phyloP scores from a whole-genome alignment of 768 basidiomycete species.

The Termitomyces sp. region DNA sequence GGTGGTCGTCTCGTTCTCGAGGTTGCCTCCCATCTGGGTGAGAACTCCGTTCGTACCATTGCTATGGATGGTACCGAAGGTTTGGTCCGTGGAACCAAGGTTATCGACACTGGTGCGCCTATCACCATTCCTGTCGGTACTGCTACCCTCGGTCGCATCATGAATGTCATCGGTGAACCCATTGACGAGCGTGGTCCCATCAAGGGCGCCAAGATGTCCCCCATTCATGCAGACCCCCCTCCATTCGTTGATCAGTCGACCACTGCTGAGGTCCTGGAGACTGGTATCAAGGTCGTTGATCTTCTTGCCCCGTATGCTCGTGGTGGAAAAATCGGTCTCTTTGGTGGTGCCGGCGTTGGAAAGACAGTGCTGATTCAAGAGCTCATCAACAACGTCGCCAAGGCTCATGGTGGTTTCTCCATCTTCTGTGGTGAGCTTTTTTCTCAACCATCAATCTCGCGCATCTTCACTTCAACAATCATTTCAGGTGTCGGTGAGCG shows the following conservation, averaged over 20 bases:
- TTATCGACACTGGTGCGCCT: conserved; percentile 93
- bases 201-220: conserved; percentile 85
- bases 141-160: conserved; percentile 95
- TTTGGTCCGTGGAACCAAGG: conserved; percentile 98
- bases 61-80: conserved; percentile 99
- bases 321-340: conserved; percentile 99
- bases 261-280: conserved; percentile 97
- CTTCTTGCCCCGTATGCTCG: conserved; percentile 99
- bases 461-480: background rate
- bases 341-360: conserved; percentile 99
- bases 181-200: conserved; percentile 99
- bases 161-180: conserved; percentile 99
- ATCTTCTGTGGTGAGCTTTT: conserved; percentile 82
- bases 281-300: conserved; percentile 99
- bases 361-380: conserved; percentile 99
- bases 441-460: background rate
- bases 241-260: conserved; percentile 98
- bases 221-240: conserved; percentile 98
- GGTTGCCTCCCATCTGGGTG: conserved; percentile 97
- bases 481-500: conserved; percentile 93
- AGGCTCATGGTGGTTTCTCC: conserved; percentile 99
- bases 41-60: conserved; percentile 99
- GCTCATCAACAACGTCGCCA: conserved; percentile 99
- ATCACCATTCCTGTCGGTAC: conserved; percentile 96
- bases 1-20: conserved; percentile 98